Conservation (phyloP, 352 stramenopile species). For the Globisporangium paroecandrum region DNA sequence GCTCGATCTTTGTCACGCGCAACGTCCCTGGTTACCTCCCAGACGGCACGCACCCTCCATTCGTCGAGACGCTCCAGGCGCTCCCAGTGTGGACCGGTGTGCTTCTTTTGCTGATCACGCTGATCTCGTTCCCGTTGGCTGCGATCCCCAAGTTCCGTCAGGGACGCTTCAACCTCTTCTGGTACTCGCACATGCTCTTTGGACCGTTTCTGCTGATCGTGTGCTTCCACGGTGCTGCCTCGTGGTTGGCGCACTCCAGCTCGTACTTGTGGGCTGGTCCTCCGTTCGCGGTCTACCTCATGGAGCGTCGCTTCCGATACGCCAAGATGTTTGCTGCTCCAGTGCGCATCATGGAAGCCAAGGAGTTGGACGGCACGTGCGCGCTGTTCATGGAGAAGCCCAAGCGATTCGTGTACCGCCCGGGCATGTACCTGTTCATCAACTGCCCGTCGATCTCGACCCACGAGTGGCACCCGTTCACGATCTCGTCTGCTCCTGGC, state of each 20-base stretch:
- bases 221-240: conserved; percentile 56
- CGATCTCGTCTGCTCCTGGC: conserved; percentile 79
- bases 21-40: conserved; percentile 42
- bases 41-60: conserved; percentile 44
- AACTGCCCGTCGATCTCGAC: conserved; percentile 78
- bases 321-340: conserved; percentile 66
- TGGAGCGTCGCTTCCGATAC: conserved; percentile 69
- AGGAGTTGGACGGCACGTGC: conserved; percentile 62
- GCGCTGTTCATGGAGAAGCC: conserved; percentile 80
- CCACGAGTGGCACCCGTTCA: conserved; percentile 91
- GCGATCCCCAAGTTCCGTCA: conserved; percentile 73
- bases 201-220: conserved; percentile 63
- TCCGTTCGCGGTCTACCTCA: conserved; percentile 64
- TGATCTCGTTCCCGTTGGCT: conserved; percentile 64
- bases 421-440: conserved; percentile 88
- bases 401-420: conserved; percentile 63
- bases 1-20: conserved; percentile 57
- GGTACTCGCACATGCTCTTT: conserved; percentile 83
- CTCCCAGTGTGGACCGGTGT: conserved; percentile 67
- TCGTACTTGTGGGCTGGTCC: conserved; percentile 68
- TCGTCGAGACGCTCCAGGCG: conserved; percentile 62
- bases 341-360: conserved; percentile 63
- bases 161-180: conserved; percentile 78
- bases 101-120: conserved; percentile 63
- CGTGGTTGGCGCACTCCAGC: conserved; percentile 52